These are phyloP conservation scores for Trametes pubescens DNA, from an alignment of 1,284 basidiomycete species.

Conservation along the genomic window DNA sequence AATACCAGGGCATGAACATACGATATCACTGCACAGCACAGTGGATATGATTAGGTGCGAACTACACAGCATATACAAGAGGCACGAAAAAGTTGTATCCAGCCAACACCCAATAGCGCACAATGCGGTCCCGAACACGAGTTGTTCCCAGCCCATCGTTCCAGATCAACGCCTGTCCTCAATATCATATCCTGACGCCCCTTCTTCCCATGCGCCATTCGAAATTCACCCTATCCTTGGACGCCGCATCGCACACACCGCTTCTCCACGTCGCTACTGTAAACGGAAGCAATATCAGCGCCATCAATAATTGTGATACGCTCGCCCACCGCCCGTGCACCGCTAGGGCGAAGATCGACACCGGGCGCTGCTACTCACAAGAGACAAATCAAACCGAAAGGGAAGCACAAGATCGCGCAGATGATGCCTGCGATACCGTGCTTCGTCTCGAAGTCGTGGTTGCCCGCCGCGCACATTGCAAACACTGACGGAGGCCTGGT, in stretches of 20 bases:
- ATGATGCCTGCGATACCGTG: constrained; percentile 36
- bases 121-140: constrained; percentile 1
- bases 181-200: not conserved
- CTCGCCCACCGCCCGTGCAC: not conserved
- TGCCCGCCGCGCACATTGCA: constrained; percentile 37
- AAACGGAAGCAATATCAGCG: constrained; percentile 1
- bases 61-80: not conserved
- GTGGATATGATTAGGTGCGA: not conserved
- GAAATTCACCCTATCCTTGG: constrained; percentile 7
- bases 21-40: not conserved
- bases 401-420: constrained; percentile 35
- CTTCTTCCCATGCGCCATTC: not conserved
- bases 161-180: not conserved
- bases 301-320: not conserved
- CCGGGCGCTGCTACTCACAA: constrained; percentile 26
- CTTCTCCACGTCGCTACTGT: constrained; percentile 19
- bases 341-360: not conserved
- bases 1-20: not conserved
- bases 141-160: not conserved
- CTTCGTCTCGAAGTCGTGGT: constrained; percentile 35
- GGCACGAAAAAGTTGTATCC: not conserved
- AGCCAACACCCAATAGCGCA: not conserved
- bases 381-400: constrained; percentile 34
- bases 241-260: constrained; percentile 29
- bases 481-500: constrained; percentile 24